Percentiles rank a stretch among this genome's conserved stretches.
These are phyloP conservation scores for Paramecium biaurelia DNA, from an alignment of 73 alveolate genomes.

Conservation along the genomic window DNA sequence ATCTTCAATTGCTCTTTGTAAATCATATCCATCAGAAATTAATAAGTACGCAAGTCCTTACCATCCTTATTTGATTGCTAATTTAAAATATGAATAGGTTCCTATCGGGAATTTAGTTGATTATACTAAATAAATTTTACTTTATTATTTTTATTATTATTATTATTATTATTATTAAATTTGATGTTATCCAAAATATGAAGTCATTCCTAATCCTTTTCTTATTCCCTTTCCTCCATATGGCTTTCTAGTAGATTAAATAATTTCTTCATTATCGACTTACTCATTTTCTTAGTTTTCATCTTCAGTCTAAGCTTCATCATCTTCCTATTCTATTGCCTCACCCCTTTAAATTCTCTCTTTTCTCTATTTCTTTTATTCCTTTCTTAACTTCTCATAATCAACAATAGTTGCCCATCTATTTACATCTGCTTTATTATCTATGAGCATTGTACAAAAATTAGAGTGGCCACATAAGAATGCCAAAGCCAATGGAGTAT, in stretches of 20 bases:
- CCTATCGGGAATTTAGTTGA: background rate
- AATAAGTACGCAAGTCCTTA: constrained; percentile 79
- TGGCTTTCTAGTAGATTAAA: background rate
- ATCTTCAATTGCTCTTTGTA: constrained; percentile 77
- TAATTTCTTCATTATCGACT: background rate
- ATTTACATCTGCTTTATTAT: constrained; percentile 75
- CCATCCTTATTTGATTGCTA: constrained; percentile 59
- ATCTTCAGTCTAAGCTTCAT: constrained; percentile 52
- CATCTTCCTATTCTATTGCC: constrained; percentile 66
- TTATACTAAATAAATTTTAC: background rate
- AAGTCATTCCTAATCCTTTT: too few species aligned
- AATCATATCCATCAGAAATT: constrained; percentile 69
- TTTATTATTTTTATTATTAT: background rate
- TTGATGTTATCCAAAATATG: too few species aligned
- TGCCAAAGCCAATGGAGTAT: constrained; percentile 80
- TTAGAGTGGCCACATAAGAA: constrained; percentile 71
- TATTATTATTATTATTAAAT: background rate
- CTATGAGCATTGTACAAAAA: constrained; percentile 73
- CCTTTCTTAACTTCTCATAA: constrained; percentile 2
- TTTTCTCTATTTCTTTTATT: constrained; percentile 49
- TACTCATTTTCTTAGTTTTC: constrained; percentile 33
- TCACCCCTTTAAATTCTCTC: constrained; percentile 48
- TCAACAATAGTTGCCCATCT: constrained; percentile 60
- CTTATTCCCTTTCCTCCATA: background rate
- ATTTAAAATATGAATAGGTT: background rate